These are phyloP conservation scores for Debaryomyces prosopidis DNA, from an alignment of 805 yeast species.

Conservation along the genomic window DNA sequence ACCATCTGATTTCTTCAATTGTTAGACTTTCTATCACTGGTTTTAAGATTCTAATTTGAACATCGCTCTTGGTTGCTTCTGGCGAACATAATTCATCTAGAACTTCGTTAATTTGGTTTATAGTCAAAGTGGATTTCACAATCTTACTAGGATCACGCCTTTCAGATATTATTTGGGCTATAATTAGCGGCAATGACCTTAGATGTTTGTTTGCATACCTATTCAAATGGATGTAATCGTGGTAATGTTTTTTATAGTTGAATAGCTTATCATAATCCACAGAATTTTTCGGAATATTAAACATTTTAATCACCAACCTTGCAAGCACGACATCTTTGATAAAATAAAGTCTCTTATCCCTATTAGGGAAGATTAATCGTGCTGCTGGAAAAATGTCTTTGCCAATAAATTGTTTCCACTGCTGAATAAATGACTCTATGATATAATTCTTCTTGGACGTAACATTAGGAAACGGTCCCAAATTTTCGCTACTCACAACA, in stretches of 20 bases:
- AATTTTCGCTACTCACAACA: conserved; percentile 24
- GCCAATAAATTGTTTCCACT: conserved; percentile 39
- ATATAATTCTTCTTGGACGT: conserved; percentile 26
- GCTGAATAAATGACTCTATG: conserved; percentile 27
- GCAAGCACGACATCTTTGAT: conserved; percentile 67
- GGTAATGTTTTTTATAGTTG: conserved; percentile 39
- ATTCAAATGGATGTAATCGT: conserved; percentile 28
- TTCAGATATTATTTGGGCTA: conserved; percentile 49
- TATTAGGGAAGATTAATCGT: conserved; percentile 59
- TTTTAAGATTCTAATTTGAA: conserved; percentile 45
- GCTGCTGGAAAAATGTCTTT: conserved; percentile 65
- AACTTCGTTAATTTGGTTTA: conserved; percentile 28
- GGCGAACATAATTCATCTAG: conserved; percentile 26
- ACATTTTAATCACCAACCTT: conserved; percentile 43
- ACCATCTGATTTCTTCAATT: conserved; percentile 64
- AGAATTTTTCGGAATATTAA: conserved; percentile 60
- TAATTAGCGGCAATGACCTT: conserved; percentile 47
- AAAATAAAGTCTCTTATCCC: conserved; percentile 62
- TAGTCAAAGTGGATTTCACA: conserved; percentile 15
- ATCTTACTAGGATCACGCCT: conserved; percentile 50
- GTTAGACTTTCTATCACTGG: conserved; percentile 56
- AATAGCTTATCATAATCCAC: conserved; percentile 50
- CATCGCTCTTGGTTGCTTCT: conserved; percentile 23
- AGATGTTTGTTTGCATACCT: conserved; percentile 44
- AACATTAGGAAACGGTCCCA: conserved; percentile 23